These are phyloP conservation scores for Rosa hybrid DNA, from an alignment of 331 rosid species.

Conservation along the genomic window DNA sequence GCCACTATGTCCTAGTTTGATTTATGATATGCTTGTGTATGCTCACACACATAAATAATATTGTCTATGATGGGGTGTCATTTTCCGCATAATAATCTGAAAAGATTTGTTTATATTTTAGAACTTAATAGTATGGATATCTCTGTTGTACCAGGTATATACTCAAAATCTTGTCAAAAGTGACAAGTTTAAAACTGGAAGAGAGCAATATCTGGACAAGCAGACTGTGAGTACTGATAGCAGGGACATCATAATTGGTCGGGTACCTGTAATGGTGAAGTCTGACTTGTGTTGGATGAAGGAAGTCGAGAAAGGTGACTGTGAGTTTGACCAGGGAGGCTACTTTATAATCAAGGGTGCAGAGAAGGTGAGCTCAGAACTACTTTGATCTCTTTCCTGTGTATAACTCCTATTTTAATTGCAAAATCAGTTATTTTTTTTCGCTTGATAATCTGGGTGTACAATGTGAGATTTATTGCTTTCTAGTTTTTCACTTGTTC, in stretches of 20 bases:
- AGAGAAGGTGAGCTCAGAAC: conserved; percentile 64
- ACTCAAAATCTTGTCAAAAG: conserved; percentile 51
- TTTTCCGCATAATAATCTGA: not conserved
- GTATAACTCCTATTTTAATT: not conserved
- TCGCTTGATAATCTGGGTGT: not conserved
- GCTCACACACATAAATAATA: not conserved
- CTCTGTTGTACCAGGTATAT: conserved; percentile 56
- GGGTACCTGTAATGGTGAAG: conserved; percentile 90
- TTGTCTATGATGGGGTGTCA: not conserved
- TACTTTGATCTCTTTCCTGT: conserved; percentile 11
- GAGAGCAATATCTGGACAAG: conserved; percentile 52
- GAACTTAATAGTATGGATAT: conserved; percentile 9
- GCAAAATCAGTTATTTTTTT: not conserved
- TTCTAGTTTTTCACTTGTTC: conserved; percentile 3
- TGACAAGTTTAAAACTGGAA: conserved; percentile 88
- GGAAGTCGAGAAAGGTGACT: conserved; percentile 65
- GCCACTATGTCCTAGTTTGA: not conserved
- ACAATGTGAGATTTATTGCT: not conserved
- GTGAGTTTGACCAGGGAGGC: conserved; percentile 92
- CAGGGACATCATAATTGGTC: conserved; percentile 67
- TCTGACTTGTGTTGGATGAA: conserved; percentile 92
- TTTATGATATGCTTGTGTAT: not conserved
- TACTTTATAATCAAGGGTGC: conserved; percentile 92
- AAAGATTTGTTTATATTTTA: not conserved
- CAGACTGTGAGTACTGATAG: conserved; percentile 29